Conservation (phyloP, 208 protist genomes). For the Crithidia brevicula region DNA sequence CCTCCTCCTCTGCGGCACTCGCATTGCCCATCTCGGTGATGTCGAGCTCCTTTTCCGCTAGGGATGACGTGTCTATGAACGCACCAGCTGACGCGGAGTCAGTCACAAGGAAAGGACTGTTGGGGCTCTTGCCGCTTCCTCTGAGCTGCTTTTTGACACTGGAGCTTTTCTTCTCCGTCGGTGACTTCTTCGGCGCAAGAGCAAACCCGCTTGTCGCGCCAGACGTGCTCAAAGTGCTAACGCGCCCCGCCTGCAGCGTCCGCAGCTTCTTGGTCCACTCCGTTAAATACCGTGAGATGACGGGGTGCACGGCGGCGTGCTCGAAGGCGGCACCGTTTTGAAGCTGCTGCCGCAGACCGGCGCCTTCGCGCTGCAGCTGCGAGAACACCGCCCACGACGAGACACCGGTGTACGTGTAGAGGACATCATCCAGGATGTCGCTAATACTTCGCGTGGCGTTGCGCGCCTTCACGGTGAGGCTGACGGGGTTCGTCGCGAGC, state of each 20-base stretch:
- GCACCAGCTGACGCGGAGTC: not conserved
- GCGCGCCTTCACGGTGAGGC: not conserved
- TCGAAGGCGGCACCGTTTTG: constrained; percentile 45
- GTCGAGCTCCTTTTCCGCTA: constrained; percentile 15
- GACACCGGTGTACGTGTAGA: constrained; percentile 73
- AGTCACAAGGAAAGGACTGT: too few species aligned
- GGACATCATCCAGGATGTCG: constrained; percentile 55
- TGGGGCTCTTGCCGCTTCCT: not conserved
- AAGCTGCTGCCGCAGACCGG: constrained; percentile 43
- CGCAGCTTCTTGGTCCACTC: constrained; percentile 33
- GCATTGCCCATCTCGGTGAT: not conserved
- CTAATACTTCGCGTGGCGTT: constrained; percentile 28
- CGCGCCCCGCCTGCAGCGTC: constrained; percentile 18
- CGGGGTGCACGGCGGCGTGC: constrained; percentile 54
- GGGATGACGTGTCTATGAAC: not conserved
- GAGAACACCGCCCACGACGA: constrained; percentile 40
- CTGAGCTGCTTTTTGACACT: not conserved
- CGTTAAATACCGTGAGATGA: constrained; percentile 39
- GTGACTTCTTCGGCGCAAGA: too few species aligned
- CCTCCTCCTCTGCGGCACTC: constrained; percentile 3
- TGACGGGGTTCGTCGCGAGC: too few species aligned
- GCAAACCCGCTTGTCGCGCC: too few species aligned
- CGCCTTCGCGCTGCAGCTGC: constrained; percentile 47
- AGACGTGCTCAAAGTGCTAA: not conserved
- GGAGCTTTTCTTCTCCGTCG: not conserved